Conservation (phyloP, 352 stramenopile species). For the Pythium insidiosum region DNA sequence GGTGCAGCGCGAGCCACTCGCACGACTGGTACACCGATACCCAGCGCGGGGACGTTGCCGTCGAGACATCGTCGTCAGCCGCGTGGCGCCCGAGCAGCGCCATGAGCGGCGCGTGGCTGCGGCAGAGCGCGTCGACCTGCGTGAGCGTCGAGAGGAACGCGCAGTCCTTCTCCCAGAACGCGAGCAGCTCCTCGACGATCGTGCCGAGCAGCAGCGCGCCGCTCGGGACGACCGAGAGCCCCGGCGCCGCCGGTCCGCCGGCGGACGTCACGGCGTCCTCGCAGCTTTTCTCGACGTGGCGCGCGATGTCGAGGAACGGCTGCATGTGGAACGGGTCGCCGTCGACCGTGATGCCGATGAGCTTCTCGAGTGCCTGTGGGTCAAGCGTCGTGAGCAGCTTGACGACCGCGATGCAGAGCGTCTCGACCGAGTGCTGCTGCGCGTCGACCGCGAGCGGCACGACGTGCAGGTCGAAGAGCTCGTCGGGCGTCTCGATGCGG, state of each 20-base stretch:
- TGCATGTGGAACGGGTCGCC: conserved; percentile 40
- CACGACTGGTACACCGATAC: conserved; percentile 28
- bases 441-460: conserved; percentile 25
- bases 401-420: conserved; percentile 15
- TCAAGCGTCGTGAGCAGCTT: conserved; percentile 24
- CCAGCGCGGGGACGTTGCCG: conserved; percentile 21
- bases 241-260: conserved; percentile 19
- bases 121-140: conserved; percentile 26
- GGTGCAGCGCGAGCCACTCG: conserved; percentile 36
- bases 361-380: conserved; percentile 24
- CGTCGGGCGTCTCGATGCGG: conserved; percentile 29
- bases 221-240: conserved; percentile 35
- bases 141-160: conserved; percentile 24
- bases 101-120: conserved; percentile 9
- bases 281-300: conserved; percentile 18
- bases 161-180: conserved; percentile 30
- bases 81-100: conserved; percentile 7
- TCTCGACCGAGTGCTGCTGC: conserved; percentile 22
- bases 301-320: conserved; percentile 20
- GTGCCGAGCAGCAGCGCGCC: conserved; percentile 30
- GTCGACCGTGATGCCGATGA: conserved; percentile 38
- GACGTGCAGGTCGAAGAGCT: conserved; percentile 40
- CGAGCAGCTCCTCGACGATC: conserved; percentile 35
- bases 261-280: conserved; percentile 11
- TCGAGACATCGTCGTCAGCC: conserved; percentile 9